Conservation (phyloP, 805 yeast genomes). For the Starmera dryadoides region DNA sequence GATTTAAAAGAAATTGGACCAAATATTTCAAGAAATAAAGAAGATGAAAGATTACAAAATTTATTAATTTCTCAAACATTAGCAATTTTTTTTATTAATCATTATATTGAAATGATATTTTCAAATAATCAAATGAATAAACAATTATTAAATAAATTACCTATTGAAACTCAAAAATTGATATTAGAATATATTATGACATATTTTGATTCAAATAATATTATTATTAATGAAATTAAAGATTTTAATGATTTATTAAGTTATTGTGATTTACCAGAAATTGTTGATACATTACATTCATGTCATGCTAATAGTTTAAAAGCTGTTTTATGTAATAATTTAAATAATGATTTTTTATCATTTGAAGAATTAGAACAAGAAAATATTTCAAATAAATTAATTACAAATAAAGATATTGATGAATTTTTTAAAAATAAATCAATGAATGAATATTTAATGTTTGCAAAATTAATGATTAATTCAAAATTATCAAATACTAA, state of each 20-base stretch:
- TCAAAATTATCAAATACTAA: too few species aligned
- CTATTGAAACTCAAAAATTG: neutral
- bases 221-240: neutral
- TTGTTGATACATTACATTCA: neutral
- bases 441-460: too few species aligned
- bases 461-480: too few species aligned
- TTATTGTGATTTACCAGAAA: neutral
- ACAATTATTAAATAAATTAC: neutral
- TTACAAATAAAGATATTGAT: too few species aligned
- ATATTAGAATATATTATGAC: neutral
- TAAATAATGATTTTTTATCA: neutral
- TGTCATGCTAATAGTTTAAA: neutral
- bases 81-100: neutral
- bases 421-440: too few species aligned
- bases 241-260: neutral
- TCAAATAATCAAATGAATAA: neutral
- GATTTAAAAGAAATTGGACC: constrained; percentile 3
- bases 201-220: neutral
- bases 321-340: neutral
- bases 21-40: neutral
- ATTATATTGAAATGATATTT: neutral
- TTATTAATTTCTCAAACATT: constrained; percentile 3
- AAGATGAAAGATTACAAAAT: constrained; percentile 2
- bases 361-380: neutral
- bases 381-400: too few species aligned